Conservation (phyloP, 73 alveolate genomes). For the Chromera velia region DNA sequence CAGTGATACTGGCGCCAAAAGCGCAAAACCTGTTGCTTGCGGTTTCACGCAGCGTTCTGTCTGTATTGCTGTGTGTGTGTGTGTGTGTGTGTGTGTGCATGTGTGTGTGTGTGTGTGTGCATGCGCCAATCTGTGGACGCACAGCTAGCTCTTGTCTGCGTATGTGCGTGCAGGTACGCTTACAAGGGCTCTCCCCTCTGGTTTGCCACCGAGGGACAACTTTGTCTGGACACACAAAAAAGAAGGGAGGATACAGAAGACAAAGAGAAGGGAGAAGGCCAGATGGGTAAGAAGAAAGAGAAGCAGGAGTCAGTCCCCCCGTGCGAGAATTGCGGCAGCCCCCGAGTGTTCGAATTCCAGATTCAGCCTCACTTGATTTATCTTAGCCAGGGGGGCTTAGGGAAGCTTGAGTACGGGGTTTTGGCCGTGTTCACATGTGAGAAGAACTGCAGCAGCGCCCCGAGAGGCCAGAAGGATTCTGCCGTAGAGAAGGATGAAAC, state of each 20-base stretch:
- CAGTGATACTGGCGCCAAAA: too few relatives aligned
- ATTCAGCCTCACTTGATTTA: conserved; percentile 28
- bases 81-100: neutral
- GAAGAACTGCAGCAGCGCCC: neutral
- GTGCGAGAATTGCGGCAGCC: conserved; percentile 9
- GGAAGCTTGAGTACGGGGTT: neutral
- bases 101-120: neutral
- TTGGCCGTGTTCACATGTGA: neutral
- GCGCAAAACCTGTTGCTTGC: too few relatives aligned
- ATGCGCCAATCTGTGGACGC: too few relatives aligned
- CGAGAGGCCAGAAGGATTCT: too few relatives aligned
- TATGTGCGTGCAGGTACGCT: neutral
- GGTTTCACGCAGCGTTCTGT: too few relatives aligned
- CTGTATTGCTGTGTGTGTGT: neutral
- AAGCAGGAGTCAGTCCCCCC: neutral
- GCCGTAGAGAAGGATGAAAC: too few relatives aligned
- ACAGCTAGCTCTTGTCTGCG: too few relatives aligned
- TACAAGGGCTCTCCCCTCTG: neutral
- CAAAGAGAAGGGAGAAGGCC: too few relatives aligned
- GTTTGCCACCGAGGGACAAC: neutral
- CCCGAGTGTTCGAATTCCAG: conserved; percentile 33
- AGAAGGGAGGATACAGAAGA: too few relatives aligned
- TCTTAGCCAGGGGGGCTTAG: neutral
- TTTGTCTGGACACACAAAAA: neutral
- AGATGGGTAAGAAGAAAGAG: too few relatives aligned